These are phyloP conservation scores for Rachicladosporium sp. DNA, from an alignment of 2,329 filamentous ascomycete genomes.

Conservation along the genomic window DNA sequence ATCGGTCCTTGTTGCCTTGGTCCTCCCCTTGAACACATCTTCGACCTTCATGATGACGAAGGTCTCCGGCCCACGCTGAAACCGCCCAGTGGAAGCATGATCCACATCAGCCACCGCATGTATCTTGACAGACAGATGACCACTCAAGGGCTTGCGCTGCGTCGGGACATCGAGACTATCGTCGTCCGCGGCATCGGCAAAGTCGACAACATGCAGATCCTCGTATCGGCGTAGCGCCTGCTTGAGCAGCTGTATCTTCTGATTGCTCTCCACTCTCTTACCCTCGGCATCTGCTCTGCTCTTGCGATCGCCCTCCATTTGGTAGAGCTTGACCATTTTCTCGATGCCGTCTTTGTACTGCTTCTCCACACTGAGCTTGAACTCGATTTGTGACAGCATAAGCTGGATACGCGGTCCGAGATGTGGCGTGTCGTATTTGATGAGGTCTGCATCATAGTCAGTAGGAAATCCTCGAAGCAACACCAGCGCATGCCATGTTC, in stretches of 20 bases:
- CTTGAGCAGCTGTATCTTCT: constrained; percentile 92
- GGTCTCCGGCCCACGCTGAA: constrained; percentile 83
- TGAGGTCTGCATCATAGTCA: constrained; percentile 55
- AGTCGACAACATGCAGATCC: constrained; percentile 65
- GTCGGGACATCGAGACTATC: constrained; percentile 95
- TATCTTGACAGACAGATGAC: constrained; percentile 75
- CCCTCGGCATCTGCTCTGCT: constrained; percentile 87
- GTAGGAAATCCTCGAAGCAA: constrained; percentile 1
- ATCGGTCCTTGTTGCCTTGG: constrained; percentile 72
- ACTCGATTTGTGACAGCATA: constrained; percentile 96
- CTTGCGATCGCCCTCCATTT: constrained; percentile 94
- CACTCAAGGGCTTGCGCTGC: constrained; percentile 87
- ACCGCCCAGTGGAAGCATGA: constrained; percentile 69
- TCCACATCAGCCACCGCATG: constrained; percentile 88
- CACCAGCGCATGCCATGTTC: constrained; percentile 22
- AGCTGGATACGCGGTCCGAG: constrained; percentile 95
- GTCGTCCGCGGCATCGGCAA: constrained; percentile 49
- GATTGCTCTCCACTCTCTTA: constrained; percentile 83
- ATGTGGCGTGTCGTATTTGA: constrained; percentile 95
- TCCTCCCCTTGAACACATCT: constrained; percentile 80
- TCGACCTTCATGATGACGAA: constrained; percentile 96
- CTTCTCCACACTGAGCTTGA: constrained; percentile 96
- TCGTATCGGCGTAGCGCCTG: constrained; percentile 95
- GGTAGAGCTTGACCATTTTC: constrained; percentile 96
- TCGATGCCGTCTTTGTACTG: constrained; percentile 98